Conservation (phyloP, 768 basidiomycete genomes). For the Epithele typhae region DNA sequence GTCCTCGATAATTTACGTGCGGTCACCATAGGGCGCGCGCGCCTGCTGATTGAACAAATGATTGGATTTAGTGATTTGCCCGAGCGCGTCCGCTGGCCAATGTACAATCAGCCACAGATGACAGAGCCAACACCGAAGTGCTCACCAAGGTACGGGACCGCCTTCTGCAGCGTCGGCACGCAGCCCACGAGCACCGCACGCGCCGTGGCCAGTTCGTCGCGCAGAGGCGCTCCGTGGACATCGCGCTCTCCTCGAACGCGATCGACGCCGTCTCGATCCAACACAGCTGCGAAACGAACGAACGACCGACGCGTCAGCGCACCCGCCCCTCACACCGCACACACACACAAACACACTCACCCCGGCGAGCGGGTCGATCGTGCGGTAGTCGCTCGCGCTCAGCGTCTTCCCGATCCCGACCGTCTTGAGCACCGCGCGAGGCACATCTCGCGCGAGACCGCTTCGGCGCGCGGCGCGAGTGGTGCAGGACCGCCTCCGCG, state of each 20-base stretch:
- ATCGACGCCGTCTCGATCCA: not conserved
- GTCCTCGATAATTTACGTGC: no score
- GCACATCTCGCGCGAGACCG: not conserved
- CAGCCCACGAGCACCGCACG: not conserved
- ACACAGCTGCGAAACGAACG: not conserved
- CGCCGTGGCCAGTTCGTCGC: not conserved
- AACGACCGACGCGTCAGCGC: no score
- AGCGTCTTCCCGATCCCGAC: slow-evolving; percentile 1
- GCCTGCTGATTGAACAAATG: no score
- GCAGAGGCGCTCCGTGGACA: not conserved
- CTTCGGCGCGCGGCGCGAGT: not conserved
- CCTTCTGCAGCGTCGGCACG: not conserved
- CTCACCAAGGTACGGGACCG: not conserved
- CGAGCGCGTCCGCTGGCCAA: no score
- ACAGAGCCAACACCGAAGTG: no score
- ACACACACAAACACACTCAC: no score
- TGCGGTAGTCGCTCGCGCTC: not conserved
- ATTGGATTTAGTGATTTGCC: no score
- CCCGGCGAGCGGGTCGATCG: not conserved
- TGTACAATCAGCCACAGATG: no score
- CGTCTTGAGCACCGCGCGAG: not conserved
- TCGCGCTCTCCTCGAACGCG: not conserved
- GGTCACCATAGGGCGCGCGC: no score
- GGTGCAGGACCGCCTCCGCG: not conserved
- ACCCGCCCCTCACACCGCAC: no score